Conservation (phyloP, 1,284 basidiomycete species). For the Papiliotrema terrestris region DNA sequence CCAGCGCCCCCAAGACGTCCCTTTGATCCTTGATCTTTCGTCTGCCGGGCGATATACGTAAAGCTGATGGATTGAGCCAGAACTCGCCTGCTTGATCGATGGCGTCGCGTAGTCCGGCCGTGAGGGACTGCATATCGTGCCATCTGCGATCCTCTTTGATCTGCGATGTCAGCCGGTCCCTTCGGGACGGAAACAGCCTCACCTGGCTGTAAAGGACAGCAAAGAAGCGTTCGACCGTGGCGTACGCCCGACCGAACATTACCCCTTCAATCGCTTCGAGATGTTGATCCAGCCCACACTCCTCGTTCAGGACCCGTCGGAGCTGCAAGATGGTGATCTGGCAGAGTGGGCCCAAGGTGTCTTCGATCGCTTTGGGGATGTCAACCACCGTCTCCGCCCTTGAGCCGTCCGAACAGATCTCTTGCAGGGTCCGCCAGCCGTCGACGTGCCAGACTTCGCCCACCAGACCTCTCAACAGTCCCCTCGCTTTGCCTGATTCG, state of each 20-base stretch:
- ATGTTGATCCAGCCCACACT: conserved; percentile 68
- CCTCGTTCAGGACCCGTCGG: conserved; percentile 60
- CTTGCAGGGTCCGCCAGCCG: conserved; percentile 27
- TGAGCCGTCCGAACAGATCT: background rate
- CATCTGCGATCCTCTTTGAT: conserved; percentile 67
- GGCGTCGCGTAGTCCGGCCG: conserved; percentile 68
- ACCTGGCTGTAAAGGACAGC: conserved; percentile 70
- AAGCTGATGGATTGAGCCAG: conserved; percentile 67
- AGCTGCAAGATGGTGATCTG: conserved; percentile 58
- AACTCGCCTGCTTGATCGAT: conserved; percentile 54
- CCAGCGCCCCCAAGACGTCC: conserved; percentile 1
- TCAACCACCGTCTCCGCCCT: background rate
- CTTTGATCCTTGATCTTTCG: background rate
- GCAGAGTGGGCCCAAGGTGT: conserved; percentile 62
- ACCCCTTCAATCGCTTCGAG: conserved; percentile 68
- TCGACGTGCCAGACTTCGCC: conserved; percentile 1
- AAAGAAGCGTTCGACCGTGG: conserved; percentile 62
- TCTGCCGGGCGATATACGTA: conserved; percentile 56
- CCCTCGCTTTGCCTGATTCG: conserved; percentile 72
- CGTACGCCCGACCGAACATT: conserved; percentile 70
- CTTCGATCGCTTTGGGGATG: conserved; percentile 52
- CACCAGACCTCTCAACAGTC: conserved; percentile 59
- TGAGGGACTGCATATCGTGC: conserved; percentile 79
- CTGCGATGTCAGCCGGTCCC: conserved; percentile 47
- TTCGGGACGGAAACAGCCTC: conserved; percentile 13